These are phyloP conservation scores for Pleurotus tuoliensis DNA, from an alignment of 768 basidiomycete species.

Conservation along the genomic window DNA sequence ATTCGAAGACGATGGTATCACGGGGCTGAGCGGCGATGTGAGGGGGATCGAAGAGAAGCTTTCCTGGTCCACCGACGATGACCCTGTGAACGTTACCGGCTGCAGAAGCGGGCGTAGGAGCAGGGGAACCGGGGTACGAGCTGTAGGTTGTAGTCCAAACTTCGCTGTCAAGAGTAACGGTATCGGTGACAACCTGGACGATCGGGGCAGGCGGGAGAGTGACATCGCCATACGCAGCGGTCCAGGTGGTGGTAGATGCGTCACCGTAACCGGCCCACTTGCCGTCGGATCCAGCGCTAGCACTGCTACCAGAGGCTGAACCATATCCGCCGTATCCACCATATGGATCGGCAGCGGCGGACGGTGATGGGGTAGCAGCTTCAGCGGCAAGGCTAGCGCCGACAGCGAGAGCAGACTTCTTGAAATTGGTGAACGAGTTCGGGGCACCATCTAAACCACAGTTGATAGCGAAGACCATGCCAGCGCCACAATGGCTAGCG, in stretches of 20 bases:
- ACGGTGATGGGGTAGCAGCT: slow-evolving; percentile 25
- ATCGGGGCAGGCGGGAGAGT: slow-evolving; percentile 50
- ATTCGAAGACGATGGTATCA: slow-evolving; percentile 58
- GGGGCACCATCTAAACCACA: slow-evolving; percentile 48
- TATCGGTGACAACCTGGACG: slow-evolving; percentile 37
- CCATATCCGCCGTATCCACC: slow-evolving; percentile 12
- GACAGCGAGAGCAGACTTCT: slow-evolving; percentile 50
- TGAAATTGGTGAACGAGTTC: slow-evolving; percentile 62
- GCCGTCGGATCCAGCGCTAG: background rate
- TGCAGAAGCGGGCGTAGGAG: slow-evolving; percentile 45
- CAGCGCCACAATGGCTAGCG: slow-evolving; percentile 53
- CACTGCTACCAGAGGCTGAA: background rate
- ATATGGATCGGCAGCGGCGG: slow-evolving; percentile 22
- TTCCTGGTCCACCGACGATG: slow-evolving; percentile 47
- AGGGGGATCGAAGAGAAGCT: slow-evolving; percentile 48
- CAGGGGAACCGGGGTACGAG: slow-evolving; percentile 52
- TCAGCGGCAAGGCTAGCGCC: slow-evolving; percentile 46
- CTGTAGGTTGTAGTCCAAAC: slow-evolving; percentile 57
- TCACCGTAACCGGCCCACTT: slow-evolving; percentile 11
- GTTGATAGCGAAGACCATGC: slow-evolving; percentile 69
- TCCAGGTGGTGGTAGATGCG: slow-evolving; percentile 20
- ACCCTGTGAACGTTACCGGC: slow-evolving; percentile 48
- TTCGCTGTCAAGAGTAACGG: slow-evolving; percentile 37
- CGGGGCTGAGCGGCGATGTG: slow-evolving; percentile 45
- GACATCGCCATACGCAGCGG: slow-evolving; percentile 47